Base-by-base conservation (phyloP, 176 grass and related monocot genomes). In the Oryza meyeriana region DNA sequence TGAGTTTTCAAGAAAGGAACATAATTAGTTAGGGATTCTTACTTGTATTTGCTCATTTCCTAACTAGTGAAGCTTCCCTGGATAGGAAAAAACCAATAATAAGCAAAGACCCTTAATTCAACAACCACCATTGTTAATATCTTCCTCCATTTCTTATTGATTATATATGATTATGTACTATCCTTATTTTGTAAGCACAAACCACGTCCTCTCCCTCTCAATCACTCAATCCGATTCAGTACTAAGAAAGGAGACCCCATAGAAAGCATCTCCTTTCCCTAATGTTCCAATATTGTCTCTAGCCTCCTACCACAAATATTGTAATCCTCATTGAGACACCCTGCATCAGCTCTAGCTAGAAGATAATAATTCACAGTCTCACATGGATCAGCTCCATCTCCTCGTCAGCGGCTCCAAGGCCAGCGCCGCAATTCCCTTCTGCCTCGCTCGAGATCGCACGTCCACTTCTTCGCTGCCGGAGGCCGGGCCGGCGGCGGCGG, bases 361-460 rank as follows among this genome's bases (percentile, higher is more conserved):
- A 57, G 59, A 84, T 69, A 74, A 79, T 69, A 74, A 79, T 55
- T 79, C 30, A 38, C 20, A 64, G 20, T 65, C 35, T 22, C 18
- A 55, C 20, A 93, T 93, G 91, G 88, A 93, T 76, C 78, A 88
- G 39, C 67, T 83, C 34, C 86, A 82, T 57, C 78, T 85, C 83
- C 66, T 86, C 75, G 55, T 8, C 33, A 17, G n/a, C 77, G 71
- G 81, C 85, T 85, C 88, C 24, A 90, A 89, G 36, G 10, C 64
- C 5, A 55, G 2, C 50, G 8, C 6, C 18, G 2, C 50, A 22
- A 16, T 4, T 55, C 76, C 68, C 36, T 88, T 79, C 61, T 85
- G 66, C 82, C 70, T 72, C 18, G 18, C 69, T 40, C 69, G 76
- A 14, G 76, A 84, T 59, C 34, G 71, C 69, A 72, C 30, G n/a